phyloP scores from a whole-genome alignment of 441 rosid species.

The Croton laevigatus region DNA sequence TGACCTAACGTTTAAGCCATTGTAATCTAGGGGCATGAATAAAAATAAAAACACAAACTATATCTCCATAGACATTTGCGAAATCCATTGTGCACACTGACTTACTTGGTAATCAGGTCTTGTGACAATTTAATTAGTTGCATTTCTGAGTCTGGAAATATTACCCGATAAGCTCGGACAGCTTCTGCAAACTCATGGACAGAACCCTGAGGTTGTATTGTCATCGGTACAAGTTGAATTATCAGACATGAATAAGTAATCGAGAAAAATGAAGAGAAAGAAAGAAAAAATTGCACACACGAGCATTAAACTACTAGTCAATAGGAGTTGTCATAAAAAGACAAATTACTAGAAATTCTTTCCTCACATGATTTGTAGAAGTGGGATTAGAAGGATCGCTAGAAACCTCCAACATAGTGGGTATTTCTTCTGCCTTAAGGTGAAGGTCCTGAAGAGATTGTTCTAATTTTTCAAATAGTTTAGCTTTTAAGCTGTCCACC shows the following conservation, averaged over 20 bases:
- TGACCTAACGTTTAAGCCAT: constrained; percentile 1
- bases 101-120: constrained; percentile 68
- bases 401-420: constrained; percentile 36
- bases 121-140: constrained; percentile 73
- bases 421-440: constrained; percentile 51
- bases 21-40: neutral
- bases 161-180: constrained; percentile 79
- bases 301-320: neutral
- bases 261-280: neutral
- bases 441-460: constrained; percentile 78
- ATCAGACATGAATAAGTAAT: constrained; percentile 15
- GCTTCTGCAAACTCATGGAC: constrained; percentile 88
- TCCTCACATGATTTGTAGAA: constrained; percentile 47
- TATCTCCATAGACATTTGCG: neutral
- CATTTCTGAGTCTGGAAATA: constrained; percentile 89
- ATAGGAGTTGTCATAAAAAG: neutral
- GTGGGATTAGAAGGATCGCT: constrained; percentile 41
- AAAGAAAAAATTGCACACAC: neutral
- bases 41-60: too few species aligned
- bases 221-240: constrained; percentile 15
- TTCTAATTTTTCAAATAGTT: constrained; percentile 86
- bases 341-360: constrained; percentile 2
- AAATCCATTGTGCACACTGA: neutral
- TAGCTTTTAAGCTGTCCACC: constrained; percentile 85
- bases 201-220: constrained; percentile 53